Conservation (phyloP, 306 rosid genomes). For the Abrus precatorius region DNA sequence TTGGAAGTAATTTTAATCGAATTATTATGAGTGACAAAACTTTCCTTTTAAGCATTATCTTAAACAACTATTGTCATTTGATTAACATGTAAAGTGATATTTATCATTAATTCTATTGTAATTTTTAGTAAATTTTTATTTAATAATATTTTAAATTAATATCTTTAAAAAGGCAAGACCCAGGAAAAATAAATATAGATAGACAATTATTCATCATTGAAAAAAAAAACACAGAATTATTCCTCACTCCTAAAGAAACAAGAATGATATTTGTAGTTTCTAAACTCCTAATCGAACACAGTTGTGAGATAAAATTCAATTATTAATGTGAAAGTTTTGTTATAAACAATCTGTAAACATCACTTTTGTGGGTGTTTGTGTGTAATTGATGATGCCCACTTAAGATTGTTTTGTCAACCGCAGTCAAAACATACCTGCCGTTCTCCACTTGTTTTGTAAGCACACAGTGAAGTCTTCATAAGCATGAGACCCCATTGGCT, state of each 20-base stretch:
- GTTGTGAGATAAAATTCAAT: conserved; percentile 8
- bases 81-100: too few species aligned
- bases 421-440: background rate
- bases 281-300: background rate
- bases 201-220: background rate
- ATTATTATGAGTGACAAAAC: too few species aligned
- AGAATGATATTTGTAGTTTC: background rate
- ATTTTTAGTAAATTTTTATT: too few species aligned
- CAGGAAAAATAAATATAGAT: background rate
- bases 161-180: too few species aligned
- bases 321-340: too few species aligned
- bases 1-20: too few species aligned
- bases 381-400: conserved; percentile 2
- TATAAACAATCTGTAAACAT: background rate
- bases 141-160: too few species aligned
- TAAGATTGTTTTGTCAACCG: conserved; percentile 29
- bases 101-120: too few species aligned
- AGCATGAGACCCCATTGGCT: background rate
- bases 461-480: background rate
- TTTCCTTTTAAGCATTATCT: too few species aligned
- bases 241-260: background rate
- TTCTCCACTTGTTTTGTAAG: background rate
- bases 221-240: too few species aligned
- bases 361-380: conserved; percentile 10
- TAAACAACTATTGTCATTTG: too few species aligned